Base-by-base conservation (phyloP, 2,329 filamentous ascomycete genomes). In the Fusarium pseudograminearum region DNA sequence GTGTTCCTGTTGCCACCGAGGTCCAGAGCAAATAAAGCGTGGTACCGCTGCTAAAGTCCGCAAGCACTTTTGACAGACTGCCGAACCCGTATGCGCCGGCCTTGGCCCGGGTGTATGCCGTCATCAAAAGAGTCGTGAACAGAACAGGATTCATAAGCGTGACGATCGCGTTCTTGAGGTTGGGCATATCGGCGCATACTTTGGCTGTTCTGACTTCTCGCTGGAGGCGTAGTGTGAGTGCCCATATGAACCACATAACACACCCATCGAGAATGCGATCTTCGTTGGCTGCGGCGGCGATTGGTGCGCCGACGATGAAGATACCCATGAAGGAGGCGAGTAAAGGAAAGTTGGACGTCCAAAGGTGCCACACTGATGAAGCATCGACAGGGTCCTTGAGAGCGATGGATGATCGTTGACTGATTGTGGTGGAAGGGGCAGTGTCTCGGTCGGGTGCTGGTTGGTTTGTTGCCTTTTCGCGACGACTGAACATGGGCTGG, bases 191-290 rank as follows among this genome's bases (percentile, higher is more conserved):
- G 0, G 18, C 38, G 7, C 67, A 67, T 7, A 57, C 10, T 0
- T 18, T 41, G 0, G 68, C 66, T 1, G 24, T 45, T 46, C 82
- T 83, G 67, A 83, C 76, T 8, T 65, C 47, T 0, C 74, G 70
- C 47, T 86, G 84, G 4, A 80, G 54, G 1, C 75, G 73, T 4
- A 83, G 77, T 7, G 80, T 79, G 18, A 76, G 72, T 14, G 82
- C 79, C 87, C 87, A 89, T 42, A 84, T 67, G 40, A 84, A 82
- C 72, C 85, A 82, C 6, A 87, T 75, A 15, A 83, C 76, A 26
- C 80, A 81, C 1, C 82, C 82, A 38, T 87, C 82, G 6, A 88
- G 78, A 3, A 81, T 72, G 1, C 80, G 77, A 24, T 82, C 78
- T 52, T 81, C 79, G 3, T 73, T 59, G 0, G 70, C 66, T 0